phyloP scores from a whole-genome alignment of 495 filamentous ascomycete genomes.

The Xylaria sp. region DNA sequence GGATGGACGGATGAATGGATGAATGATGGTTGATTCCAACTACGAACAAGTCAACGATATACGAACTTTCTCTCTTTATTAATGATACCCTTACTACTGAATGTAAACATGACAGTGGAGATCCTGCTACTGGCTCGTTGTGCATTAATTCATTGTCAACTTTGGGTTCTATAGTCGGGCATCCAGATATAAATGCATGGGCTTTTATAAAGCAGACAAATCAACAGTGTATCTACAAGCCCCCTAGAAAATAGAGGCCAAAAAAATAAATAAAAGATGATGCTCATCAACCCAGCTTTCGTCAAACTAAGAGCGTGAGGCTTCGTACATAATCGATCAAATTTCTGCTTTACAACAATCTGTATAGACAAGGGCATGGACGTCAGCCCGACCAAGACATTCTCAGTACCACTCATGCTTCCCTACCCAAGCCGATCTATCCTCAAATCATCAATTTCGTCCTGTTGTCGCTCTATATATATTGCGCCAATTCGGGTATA shows the following conservation, averaged over 20 bases:
- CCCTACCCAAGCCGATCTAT: not conserved
- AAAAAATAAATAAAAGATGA: not conserved
- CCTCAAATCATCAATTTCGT: not conserved
- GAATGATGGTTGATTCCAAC: not conserved
- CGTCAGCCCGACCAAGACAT: not conserved
- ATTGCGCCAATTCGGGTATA: slow-evolving; percentile 1
- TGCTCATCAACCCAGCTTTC: not conserved
- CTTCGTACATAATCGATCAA: not conserved
- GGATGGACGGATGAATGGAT: not conserved
- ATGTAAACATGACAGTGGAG: not conserved
- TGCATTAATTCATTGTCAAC: not conserved
- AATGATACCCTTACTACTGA: slow-evolving; percentile 20
- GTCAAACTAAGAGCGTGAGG: not conserved
- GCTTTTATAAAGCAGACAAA: not conserved
- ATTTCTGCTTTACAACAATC: not conserved
- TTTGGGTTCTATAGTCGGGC: not conserved
- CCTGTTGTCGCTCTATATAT: slow-evolving; percentile 13
- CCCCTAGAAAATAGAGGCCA: too few species aligned
- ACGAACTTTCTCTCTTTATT: not conserved
- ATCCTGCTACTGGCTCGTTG: not conserved
- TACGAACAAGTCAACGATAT: not conserved
- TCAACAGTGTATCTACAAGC: not conserved
- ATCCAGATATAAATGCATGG: not conserved
- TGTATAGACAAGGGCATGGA: not conserved
- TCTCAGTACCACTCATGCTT: not conserved